A percentile compares a stretch with the other conserved stretches of the same genome.
Conservation (phyloP, 805 yeast species). For the Kazachstania viticola region DNA sequence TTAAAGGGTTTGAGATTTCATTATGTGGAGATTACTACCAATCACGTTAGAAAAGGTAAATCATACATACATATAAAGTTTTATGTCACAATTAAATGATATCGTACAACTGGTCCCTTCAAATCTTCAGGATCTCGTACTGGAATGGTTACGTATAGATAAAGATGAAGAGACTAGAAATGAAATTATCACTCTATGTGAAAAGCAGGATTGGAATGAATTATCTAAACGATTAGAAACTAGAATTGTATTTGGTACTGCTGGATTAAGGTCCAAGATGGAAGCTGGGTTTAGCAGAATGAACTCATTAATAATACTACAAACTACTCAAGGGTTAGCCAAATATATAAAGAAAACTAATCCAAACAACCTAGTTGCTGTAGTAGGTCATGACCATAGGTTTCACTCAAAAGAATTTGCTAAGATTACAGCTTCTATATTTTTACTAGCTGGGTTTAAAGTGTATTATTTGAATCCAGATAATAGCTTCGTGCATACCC, state of each 20-base stretch:
- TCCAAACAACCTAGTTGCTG: constrained; percentile 30
- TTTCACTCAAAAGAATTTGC: constrained; percentile 74
- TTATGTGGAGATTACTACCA: no score
- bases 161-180: constrained; percentile 36
- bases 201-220: constrained; percentile 28
- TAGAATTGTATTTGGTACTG: constrained; percentile 84
- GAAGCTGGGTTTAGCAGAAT: constrained; percentile 82
- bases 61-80: no score
- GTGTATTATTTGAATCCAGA: constrained; percentile 45
- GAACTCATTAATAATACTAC: constrained; percentile 81
- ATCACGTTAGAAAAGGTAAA: no score
- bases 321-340: constrained; percentile 80
- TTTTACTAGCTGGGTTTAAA: constrained; percentile 52
- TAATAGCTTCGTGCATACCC: constrained; percentile 55
- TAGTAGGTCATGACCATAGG: constrained; percentile 88
- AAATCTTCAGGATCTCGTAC: no score
- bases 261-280: constrained; percentile 82
- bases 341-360: constrained; percentile 30
- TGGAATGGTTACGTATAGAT: constrained; percentile 26
- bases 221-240: constrained; percentile 40
- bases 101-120: no score
- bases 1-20: no score
- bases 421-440: constrained; percentile 62
- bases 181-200: constrained; percentile 41
- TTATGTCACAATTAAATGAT: no score